A percentile compares a stretch with the other conserved stretches of the same genome.
Evolutionary conservation across 139 green algal genomes (phyloP).

Genomic region (Chara braunii): DNA sequence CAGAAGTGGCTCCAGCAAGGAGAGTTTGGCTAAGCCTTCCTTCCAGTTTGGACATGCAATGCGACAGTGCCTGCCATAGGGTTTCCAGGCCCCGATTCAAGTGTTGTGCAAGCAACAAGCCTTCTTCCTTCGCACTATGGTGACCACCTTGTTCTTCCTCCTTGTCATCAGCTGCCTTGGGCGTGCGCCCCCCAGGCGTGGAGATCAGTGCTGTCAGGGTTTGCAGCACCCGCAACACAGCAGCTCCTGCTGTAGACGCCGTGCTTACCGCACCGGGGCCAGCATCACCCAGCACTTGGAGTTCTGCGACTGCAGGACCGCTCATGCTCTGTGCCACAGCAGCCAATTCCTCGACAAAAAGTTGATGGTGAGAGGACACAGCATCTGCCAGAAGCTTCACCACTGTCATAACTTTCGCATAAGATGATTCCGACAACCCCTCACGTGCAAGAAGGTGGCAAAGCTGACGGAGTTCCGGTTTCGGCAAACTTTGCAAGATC

Average conservation of each 20-base stretch:
- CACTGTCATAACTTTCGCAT: conserved; percentile 45
- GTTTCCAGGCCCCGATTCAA: too few relatives aligned
- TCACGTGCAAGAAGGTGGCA: too few relatives aligned
- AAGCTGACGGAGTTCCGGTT: neutral
- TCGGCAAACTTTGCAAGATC: too few relatives aligned
- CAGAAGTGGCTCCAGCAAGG: too few relatives aligned
- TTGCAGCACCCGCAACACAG: conserved; percentile 61
- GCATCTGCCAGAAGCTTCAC: conserved; percentile 57
- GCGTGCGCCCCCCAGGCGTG: neutral
- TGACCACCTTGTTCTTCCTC: conserved; percentile 6
- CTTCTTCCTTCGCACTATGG: neutral
- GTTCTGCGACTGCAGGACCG: conserved; percentile 25
- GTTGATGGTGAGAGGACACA: conserved; percentile 46
- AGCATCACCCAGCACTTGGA: conserved; percentile 24
- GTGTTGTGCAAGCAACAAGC: too few relatives aligned
- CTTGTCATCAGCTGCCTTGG: neutral
- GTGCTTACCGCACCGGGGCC: neutral
- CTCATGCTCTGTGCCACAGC: conserved; percentile 11
- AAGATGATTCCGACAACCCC: conserved; percentile 54
- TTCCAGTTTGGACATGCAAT: too few relatives aligned
- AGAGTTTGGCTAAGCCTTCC: too few relatives aligned
- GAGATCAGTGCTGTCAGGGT: conserved; percentile 51
- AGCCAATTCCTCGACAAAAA: conserved; percentile 50
- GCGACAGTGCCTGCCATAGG: too few relatives aligned
- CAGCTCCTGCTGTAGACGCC: conserved; percentile 29